Evolutionary conservation across 805 yeast genomes (phyloP), one percentile per base, ranked within the genome.

Genomic region (Wickerhamomyces alni): DNA sequence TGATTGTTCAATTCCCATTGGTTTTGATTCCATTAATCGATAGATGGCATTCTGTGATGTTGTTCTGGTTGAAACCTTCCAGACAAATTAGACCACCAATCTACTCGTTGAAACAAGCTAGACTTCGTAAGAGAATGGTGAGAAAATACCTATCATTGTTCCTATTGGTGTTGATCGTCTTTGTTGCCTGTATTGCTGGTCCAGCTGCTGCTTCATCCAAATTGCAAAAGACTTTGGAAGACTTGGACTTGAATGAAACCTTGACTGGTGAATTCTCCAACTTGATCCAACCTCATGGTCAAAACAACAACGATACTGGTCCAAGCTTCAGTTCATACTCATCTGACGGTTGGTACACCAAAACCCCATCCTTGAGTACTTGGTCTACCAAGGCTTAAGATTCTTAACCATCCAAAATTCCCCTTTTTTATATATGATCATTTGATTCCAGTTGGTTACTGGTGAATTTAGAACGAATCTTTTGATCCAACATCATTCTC

Each of bases 21-120:
- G 70, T 94, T 47, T 72, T 75, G 47, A 70, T 91, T 56, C 99
- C 99, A 57, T 72, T 77, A 63, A 69, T 88, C 63, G 99, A 93
- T 70, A 86, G 86, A 72, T 88, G 95, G 95, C 99, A 93, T 67
- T 91, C 99, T 34, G 81, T 88, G 65, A 83, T 91, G 94, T 74
- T 93, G 67, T 93, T 93, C 82, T 93, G 99, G 99, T 82, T 94
- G 69, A 86, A 87, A 63, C 99, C 99, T 42, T 74, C 93, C 47
- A 82, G 95, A 69, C 95, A 88, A 70, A 89, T 93, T 59, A 85
- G 98, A 67, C 97, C 97, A 46, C 98, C 99, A 56, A 88, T 93
- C 62, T 89, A 87, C 70, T 87, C 98, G 16, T 72, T 91, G 69
- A 93, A 93, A 70, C 98, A 93, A 72, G 91, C 94, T 42, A 82